Conservation (phyloP, 495 filamentous ascomycete species). For the Recurvomyces mirabilis region DNA sequence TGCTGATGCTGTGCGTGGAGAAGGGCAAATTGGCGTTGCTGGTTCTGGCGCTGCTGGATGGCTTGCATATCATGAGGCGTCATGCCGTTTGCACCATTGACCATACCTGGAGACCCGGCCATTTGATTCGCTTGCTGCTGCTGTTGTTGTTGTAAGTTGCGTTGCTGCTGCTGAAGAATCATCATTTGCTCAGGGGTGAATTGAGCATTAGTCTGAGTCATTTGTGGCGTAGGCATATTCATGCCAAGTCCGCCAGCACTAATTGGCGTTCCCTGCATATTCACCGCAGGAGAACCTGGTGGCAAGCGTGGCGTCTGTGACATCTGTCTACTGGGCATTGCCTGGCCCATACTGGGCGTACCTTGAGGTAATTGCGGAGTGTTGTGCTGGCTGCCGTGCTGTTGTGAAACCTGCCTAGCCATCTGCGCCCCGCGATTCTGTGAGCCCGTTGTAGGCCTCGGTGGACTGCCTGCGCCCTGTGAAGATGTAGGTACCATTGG, state of each 20-base stretch:
- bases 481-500: slow-evolving; percentile 71
- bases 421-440: slow-evolving; percentile 56
- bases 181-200: slow-evolving; percentile 26
- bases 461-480: slow-evolving; percentile 62
- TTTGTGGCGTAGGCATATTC: slow-evolving; percentile 24
- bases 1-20: not conserved
- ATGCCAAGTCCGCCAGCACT: slow-evolving; percentile 4
- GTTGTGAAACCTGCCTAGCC: slow-evolving; percentile 69
- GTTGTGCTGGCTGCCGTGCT: slow-evolving; percentile 35
- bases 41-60: not conserved
- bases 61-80: too few species aligned
- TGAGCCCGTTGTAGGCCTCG: slow-evolving; percentile 64
- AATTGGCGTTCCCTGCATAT: slow-evolving; percentile 58
- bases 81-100: too few species aligned
- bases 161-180: slow-evolving; percentile 12
- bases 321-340: slow-evolving; percentile 65
- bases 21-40: not conserved
- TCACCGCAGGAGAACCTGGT: slow-evolving; percentile 35
- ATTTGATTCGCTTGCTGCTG: slow-evolving; percentile 4
- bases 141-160: slow-evolving; percentile 7
- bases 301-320: slow-evolving; percentile 30
- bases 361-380: slow-evolving; percentile 52
- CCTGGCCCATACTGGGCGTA: slow-evolving; percentile 70
- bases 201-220: slow-evolving; percentile 9
- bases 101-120: too few species aligned